Evolutionary conservation across 164 flowering plant genomes (phyloP).

Genomic region (Brasenia schreberi): DNA sequence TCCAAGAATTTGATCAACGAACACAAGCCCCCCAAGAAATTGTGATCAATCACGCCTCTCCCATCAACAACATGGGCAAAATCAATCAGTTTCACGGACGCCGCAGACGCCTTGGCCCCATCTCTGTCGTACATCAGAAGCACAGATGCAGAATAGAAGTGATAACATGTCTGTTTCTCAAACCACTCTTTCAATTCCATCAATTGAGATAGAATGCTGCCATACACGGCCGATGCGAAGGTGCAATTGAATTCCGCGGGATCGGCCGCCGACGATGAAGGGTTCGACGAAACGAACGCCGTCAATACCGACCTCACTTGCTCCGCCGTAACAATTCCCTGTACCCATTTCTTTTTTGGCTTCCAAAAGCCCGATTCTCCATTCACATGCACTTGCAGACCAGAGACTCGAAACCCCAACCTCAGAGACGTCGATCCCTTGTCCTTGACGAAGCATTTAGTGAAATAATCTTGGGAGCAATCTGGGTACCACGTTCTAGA

Average conservation of each 20-base stretch:
- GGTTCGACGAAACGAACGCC: slow-evolving; percentile 67
- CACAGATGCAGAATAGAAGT: slow-evolving; percentile 68
- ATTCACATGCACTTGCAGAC: slow-evolving; percentile 34
- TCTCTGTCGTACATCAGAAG: slow-evolving; percentile 55
- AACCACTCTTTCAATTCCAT: slow-evolving; percentile 83
- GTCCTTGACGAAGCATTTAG: slow-evolving; percentile 55
- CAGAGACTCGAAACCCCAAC: slow-evolving; percentile 74
- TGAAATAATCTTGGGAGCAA: slow-evolving; percentile 46
- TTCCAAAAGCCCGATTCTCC: slow-evolving; percentile 47
- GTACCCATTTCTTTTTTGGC: slow-evolving; percentile 35
- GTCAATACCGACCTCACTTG: slow-evolving; percentile 39
- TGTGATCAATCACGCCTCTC: slow-evolving; percentile 73
- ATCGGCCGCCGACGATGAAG: slow-evolving; percentile 9
- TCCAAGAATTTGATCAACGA: slow-evolving; percentile 74
- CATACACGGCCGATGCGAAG: slow-evolving; percentile 47
- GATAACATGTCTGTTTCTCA: slow-evolving; percentile 67
- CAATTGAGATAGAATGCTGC: slow-evolving; percentile 67
- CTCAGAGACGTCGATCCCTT: slow-evolving; percentile 28
- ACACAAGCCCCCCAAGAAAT: slow-evolving; percentile 89
- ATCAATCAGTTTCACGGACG: slow-evolving; percentile 61
- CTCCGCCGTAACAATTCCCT: slow-evolving; percentile 15
- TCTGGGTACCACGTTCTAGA: slow-evolving; percentile 79
- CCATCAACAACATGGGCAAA: slow-evolving; percentile 80
- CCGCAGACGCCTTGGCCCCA: slow-evolving; percentile 3
- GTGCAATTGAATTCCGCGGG: slow-evolving; percentile 35